Base-by-base conservation (phyloP, 345 rosid genomes). In the Limnanthes douglasii region DNA sequence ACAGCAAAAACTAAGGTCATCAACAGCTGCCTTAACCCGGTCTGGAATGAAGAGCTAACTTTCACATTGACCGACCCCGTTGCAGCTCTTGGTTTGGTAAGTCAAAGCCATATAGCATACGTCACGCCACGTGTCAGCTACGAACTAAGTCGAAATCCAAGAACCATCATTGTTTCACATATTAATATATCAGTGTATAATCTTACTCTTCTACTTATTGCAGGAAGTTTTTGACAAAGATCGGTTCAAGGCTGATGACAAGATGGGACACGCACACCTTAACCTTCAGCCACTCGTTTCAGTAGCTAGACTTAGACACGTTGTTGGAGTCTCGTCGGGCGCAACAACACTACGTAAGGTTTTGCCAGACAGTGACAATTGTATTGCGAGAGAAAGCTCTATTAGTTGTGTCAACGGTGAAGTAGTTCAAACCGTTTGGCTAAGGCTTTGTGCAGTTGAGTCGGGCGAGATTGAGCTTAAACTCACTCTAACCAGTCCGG, bases 181-280 rank as follows among this genome's bases (percentile, higher is more conserved):
- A n/a, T n/a, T n/a, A n/a, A n/a, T n/a, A n/a, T n/a, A n/a, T n/a
- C n/a, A n/a, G n/a, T n/a, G n/a, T n/a, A n/a, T n/a, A n/a, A n/a
- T n/a, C n/a, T n/a, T n/a, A n/a, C n/a, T n/a, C n/a, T n/a, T n/a
- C n/a, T n/a, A n/a, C n/a, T 35, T 28, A 5, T 41, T 42, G 28
- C 77, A 88, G 97, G 95, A 90, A 77, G 98, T 90, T 38, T 90
- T 74, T 39, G 98, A 90, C 39, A 90, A 77, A 59, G 98, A 90
- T 51, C 75, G 75, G 31, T 90, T 90, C 75, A 90, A 84, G 65
- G 54, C 92, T n/a, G 98, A 90, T 62, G 98, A 90, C 52, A 79
- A 90, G 62, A 90, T 90, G 98, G 98, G 98, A 18, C 70, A 68
- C 37, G 98, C 98, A 25, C 37, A 59, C 36, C 66, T 90, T 44